Conservation (phyloP, 352 stramenopile genomes). For the Phytopythium ostracodes region DNA sequence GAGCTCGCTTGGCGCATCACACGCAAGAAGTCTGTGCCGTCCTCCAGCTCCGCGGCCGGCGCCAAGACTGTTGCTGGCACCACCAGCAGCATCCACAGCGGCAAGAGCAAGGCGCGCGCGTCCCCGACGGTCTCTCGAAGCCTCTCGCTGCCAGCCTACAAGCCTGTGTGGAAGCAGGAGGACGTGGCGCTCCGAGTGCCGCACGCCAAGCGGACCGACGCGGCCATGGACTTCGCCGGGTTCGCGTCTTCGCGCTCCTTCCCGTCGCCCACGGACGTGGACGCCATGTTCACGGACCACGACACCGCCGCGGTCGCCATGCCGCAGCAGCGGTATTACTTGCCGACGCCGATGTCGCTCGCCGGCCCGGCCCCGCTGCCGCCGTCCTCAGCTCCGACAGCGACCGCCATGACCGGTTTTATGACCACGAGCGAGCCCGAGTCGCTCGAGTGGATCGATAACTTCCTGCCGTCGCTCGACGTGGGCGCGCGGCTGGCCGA, state of each 20-base stretch:
- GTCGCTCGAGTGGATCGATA: slow-evolving; percentile 69
- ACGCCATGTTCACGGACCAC: slow-evolving; percentile 43
- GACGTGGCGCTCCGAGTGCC: slow-evolving; percentile 1
- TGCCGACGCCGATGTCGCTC: not conserved
- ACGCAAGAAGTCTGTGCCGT: slow-evolving; percentile 53
- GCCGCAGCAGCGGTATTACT: slow-evolving; percentile 4
- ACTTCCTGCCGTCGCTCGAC: slow-evolving; percentile 48
- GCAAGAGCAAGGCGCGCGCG: slow-evolving; percentile 1
- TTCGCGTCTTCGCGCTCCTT: slow-evolving; percentile 9
- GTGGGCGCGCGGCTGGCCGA: slow-evolving; percentile 13
- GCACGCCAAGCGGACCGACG: not conserved
- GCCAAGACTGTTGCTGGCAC: not conserved
- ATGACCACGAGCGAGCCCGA: slow-evolving; percentile 30
- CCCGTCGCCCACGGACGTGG: slow-evolving; percentile 41
- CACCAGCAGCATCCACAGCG: not conserved
- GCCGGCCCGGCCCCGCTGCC: not conserved
- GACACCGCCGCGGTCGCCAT: slow-evolving; percentile 10
- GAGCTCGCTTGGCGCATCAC: slow-evolving; percentile 57
- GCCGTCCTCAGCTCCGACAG: not conserved
- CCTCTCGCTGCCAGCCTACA: not conserved
- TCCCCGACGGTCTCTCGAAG: not conserved
- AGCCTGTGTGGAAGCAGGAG: slow-evolving; percentile 1
- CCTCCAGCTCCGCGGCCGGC: slow-evolving; percentile 7
- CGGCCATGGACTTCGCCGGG: not conserved
- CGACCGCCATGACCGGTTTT: not conserved